A percentile compares a stretch with the other conserved stretches of the same genome.
Conservation (phyloP, 306 rosid genomes). For the Prunus mira region DNA sequence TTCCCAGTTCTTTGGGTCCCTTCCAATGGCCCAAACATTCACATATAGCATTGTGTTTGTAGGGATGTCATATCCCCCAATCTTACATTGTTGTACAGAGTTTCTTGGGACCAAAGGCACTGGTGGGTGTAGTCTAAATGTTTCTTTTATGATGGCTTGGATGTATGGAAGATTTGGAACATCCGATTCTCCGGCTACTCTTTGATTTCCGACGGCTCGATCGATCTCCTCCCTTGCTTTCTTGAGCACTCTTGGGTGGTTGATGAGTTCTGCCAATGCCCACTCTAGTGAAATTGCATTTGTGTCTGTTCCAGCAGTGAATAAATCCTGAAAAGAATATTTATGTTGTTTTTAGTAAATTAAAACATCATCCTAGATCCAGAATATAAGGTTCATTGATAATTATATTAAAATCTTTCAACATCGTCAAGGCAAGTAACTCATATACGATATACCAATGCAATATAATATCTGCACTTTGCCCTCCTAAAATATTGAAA, state of each 20-base stretch:
- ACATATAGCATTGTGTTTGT: slow-evolving; percentile 28
- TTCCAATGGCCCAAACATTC: slow-evolving; percentile 38
- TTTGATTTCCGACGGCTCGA: slow-evolving; percentile 24
- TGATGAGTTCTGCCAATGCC: slow-evolving; percentile 45
- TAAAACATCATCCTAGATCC: too few species aligned
- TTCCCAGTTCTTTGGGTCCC: slow-evolving; percentile 44
- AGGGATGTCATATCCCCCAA: slow-evolving; percentile 32
- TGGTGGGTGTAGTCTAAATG: slow-evolving; percentile 55
- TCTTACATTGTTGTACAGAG: slow-evolving; percentile 26
- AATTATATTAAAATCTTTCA: too few species aligned
- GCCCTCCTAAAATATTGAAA: too few species aligned
- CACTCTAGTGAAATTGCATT: slow-evolving; percentile 35
- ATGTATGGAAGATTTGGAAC: slow-evolving; percentile 47
- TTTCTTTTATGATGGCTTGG: slow-evolving; percentile 52
- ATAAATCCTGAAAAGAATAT: slow-evolving; percentile 32
- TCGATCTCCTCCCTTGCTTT: slow-evolving; percentile 47
- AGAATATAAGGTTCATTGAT: too few species aligned
- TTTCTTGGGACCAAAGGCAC: slow-evolving; percentile 34
- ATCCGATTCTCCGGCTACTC: slow-evolving; percentile 41
- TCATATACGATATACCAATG: too few species aligned
- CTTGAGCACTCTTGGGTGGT: slow-evolving; percentile 36
- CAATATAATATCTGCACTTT: too few species aligned
- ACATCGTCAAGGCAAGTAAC: too few species aligned
- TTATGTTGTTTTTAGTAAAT: too few species aligned
- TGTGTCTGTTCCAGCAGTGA: slow-evolving; percentile 42